These are phyloP conservation scores for Trichoderma atroviride DNA, from an alignment of 2,329 filamentous ascomycete species.

Conservation along the genomic window DNA sequence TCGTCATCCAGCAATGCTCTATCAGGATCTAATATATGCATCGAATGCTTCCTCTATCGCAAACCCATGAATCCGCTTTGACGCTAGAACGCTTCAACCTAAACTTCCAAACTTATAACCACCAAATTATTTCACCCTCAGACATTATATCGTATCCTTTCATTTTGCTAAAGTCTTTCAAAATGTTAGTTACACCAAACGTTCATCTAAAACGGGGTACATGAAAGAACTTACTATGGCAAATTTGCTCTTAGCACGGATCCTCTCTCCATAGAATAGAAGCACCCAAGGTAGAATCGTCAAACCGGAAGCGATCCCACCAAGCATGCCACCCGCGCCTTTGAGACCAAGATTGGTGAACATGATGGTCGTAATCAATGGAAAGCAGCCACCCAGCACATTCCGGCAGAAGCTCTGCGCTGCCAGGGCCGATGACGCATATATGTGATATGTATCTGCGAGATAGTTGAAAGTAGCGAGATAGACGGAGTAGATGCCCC, in stretches of 20 bases:
- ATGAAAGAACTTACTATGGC: conserved; percentile 56
- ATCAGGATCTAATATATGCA: background rate
- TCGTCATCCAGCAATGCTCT: background rate
- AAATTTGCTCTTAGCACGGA: conserved; percentile 76
- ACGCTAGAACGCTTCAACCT: background rate
- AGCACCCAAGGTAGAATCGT: conserved; percentile 87
- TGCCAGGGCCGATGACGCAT: conserved; percentile 82
- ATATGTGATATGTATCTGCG: conserved; percentile 82
- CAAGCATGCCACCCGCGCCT: conserved; percentile 73
- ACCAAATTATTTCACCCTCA: background rate
- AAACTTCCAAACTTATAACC: background rate
- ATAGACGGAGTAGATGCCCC: conserved; percentile 86
- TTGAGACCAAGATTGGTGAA: conserved; percentile 72
- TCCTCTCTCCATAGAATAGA: conserved; percentile 74
- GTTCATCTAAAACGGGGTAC: background rate
- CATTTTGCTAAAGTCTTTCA: conserved; percentile 10
- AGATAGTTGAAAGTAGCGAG: conserved; percentile 92
- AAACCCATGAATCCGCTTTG: background rate
- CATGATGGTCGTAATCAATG: conserved; percentile 72
- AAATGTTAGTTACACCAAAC: background rate
- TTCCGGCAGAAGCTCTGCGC: conserved; percentile 88
- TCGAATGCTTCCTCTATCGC: background rate
- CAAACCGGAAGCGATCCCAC: conserved; percentile 68
- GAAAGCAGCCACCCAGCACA: conserved; percentile 78
- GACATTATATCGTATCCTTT: background rate